Evolutionary conservation across 2,329 filamentous ascomycete species (phyloP), one percentile per base, ranked within the genome.

Genomic region (Aspergillus sp.): DNA sequence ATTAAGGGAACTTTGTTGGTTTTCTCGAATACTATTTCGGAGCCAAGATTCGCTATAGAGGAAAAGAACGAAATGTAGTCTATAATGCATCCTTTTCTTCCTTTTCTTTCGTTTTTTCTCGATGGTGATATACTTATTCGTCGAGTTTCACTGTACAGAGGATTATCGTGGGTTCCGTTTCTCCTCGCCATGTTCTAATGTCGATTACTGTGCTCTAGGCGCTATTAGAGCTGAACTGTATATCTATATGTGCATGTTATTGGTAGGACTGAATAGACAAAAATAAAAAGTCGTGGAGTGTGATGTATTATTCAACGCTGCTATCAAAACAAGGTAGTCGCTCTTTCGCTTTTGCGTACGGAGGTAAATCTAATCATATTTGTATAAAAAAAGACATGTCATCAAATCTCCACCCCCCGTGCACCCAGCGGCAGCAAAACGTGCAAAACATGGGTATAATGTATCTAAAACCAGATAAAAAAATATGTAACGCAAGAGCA

Each of bases 251-350:
- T 51, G 23, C 48, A 52, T 52, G 40, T 41, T 46, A 39, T 44
- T 56, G 31, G 41, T 50, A 56, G 53, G 45, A 31, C 19, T 7
- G 45, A 40, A 52, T 52, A 56, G 48, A 56, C 44, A 33, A 55
- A 45, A 53, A 4, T 46, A 17, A 21, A 56, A 53, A 53, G 5
- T 53, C 41, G 14, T 23, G 31, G 24, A 21, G 8, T 5, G 12
- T 27, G 11, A 24, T 46, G 6, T 27, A 24, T 31, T 31, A 37
- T n/a, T n/a, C 35, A 37, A 37, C 35, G 4, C 15, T 37, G 35
- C 35, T 7, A 37, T 4, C 12, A n/a, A 46, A 11, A 24, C 2
- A 12, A 41, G 11, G 35, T 11, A 19, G 40, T 4, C 17, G 40
- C 12, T 41, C 17, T 31, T 15, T 46, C n/a, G 3, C 14, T 21